Evolutionary conservation across 257 asterid species (phyloP).

Genomic region (Linaria vulgaris): DNA sequence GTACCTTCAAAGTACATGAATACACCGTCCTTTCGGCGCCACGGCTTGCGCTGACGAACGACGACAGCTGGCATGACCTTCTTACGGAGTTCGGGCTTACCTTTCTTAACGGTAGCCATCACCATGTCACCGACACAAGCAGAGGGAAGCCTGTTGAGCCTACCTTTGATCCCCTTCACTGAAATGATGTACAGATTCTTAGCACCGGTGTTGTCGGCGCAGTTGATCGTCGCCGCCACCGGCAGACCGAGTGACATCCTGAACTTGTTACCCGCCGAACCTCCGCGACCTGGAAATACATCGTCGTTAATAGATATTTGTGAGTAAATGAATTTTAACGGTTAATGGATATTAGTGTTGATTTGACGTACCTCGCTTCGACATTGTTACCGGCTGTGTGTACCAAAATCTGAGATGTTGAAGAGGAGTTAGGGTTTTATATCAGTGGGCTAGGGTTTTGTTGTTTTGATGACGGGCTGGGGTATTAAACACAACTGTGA

Average conservation of each 20-base stretch:
- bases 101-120: slow-evolving; percentile 59
- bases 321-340: not conserved
- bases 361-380: slow-evolving; percentile 45
- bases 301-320: no score
- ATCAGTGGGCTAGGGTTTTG: slow-evolving; percentile 34
- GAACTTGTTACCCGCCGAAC: slow-evolving; percentile 61
- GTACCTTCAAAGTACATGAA: slow-evolving; percentile 57
- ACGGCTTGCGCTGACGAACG: slow-evolving; percentile 56
- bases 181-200: slow-evolving; percentile 56
- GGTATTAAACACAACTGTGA: no score
- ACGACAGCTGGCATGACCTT: slow-evolving; percentile 60
- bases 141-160: slow-evolving; percentile 54
- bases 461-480: no score
- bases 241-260: slow-evolving; percentile 60
- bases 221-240: slow-evolving; percentile 56
- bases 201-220: slow-evolving; percentile 59
- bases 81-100: slow-evolving; percentile 57
- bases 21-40: slow-evolving; percentile 64
- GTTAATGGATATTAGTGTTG: not conserved
- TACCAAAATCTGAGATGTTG: slow-evolving; percentile 14
- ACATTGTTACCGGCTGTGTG: slow-evolving; percentile 35
- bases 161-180: slow-evolving; percentile 55
- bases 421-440: slow-evolving; percentile 28
- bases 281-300: slow-evolving; percentile 45
- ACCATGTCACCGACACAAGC: slow-evolving; percentile 62